phyloP scores from a whole-genome alignment of 176 grass and related monocot genomes.

The Oryza coarctata region DNA sequence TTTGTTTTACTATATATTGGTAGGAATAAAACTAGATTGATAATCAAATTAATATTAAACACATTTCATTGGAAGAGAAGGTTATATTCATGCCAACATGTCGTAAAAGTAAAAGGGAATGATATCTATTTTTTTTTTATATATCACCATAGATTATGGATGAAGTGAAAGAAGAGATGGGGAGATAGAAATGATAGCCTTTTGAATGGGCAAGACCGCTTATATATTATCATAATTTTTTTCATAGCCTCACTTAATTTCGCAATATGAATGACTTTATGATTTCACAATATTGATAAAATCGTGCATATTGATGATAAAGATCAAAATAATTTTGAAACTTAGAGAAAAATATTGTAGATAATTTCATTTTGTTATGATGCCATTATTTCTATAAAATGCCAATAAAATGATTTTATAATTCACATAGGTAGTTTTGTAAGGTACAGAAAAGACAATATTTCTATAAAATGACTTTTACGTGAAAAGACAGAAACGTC shows the following conservation, averaged over 20 bases:
- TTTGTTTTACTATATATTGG: too few species aligned
- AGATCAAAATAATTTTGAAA: background rate
- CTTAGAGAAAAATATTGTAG: background rate
- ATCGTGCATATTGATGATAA: background rate
- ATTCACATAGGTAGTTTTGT: fast-evolving
- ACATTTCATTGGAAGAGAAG: background rate
- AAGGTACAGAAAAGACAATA: background rate
- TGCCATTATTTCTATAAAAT: background rate
- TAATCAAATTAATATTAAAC: too few species aligned
- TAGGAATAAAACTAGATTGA: too few species aligned
- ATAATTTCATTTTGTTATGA: background rate
- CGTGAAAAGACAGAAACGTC: background rate
- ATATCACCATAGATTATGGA: background rate
- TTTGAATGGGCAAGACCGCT: too few species aligned
- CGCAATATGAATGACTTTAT: background rate
- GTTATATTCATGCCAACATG: background rate
- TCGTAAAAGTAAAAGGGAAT: background rate
- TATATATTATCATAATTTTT: too few species aligned
- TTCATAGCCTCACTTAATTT: too few species aligned
- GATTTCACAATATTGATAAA: background rate
- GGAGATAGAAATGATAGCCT: too few species aligned
- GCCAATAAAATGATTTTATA: too few species aligned
- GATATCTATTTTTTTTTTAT: background rate
- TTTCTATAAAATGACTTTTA: background rate
- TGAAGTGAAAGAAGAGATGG: background rate